Conservation (phyloP, 768 basidiomycete genomes). For the Pilatotrama ljubarskyi region DNA sequence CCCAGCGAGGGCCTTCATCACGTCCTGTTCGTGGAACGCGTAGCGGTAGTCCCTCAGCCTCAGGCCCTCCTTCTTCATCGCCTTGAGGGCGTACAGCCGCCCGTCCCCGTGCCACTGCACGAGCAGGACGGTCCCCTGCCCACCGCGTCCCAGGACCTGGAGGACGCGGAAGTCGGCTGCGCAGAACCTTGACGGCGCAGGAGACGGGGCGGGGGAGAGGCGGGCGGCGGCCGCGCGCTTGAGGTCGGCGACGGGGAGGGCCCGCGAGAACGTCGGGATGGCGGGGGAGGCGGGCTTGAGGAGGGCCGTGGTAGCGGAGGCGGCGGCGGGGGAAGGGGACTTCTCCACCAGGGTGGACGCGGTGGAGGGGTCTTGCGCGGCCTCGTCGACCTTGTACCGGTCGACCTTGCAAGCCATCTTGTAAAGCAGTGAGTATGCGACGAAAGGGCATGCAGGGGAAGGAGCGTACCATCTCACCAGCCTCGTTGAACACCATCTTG, state of each 20-base stretch:
- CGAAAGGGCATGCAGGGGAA: neutral
- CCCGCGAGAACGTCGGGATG: neutral
- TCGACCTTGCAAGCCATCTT: constrained; percentile 3
- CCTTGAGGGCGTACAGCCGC: constrained; percentile 21
- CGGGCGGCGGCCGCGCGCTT: neutral
- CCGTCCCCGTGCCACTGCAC: constrained; percentile 16
- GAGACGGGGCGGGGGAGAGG: neutral
- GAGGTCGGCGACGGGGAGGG: neutral
- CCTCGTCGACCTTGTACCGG: neutral
- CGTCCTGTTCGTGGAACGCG: constrained; percentile 6
- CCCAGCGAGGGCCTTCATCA: constrained; percentile 2
- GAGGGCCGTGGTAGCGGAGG: neutral
- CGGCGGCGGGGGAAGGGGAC: neutral
- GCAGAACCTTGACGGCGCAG: neutral
- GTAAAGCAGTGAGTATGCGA: neutral
- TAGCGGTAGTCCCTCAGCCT: neutral
- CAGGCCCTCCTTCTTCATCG: constrained; percentile 12
- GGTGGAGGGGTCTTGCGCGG: neutral
- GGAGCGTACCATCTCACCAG: constrained; percentile 5
- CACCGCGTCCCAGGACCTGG: constrained; percentile 18
- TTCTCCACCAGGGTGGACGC: constrained; percentile 6
- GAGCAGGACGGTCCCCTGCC: constrained; percentile 18
- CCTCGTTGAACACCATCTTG: constrained; percentile 7
- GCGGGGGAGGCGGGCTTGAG: neutral
- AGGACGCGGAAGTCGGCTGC: constrained; percentile 18